Conservation (phyloP, 805 yeast species). For the Metschnikowia matae region DNA sequence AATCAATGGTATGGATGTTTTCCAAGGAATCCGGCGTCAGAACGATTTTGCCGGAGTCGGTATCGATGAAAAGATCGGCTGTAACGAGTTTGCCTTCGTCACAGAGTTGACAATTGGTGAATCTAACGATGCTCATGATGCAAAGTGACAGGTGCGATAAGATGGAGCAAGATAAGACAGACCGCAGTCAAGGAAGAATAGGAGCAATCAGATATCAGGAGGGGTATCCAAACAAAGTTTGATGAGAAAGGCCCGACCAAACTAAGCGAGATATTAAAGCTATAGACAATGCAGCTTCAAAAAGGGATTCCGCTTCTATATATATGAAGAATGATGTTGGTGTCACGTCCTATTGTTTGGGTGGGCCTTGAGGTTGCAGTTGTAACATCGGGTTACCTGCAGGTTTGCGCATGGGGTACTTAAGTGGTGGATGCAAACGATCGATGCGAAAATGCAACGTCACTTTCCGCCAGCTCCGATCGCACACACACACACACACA, state of each 20-base stretch:
- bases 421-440: not conserved
- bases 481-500: too few species aligned
- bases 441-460: slow-evolving; percentile 12
- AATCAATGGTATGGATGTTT: slow-evolving; percentile 32
- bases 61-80: slow-evolving; percentile 43
- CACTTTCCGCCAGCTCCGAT: slow-evolving; percentile 3
- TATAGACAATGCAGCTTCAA: not conserved
- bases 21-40: slow-evolving; percentile 17
- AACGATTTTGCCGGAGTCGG: slow-evolving; percentile 39
- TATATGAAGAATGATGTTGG: not conserved
- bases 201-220: not conserved
- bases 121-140: slow-evolving; percentile 20
- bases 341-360: slow-evolving; percentile 1
- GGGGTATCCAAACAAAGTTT: not conserved
- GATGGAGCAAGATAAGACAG: not conserved
- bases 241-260: not conserved
- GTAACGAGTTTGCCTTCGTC: slow-evolving; percentile 36
- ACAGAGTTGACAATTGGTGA: slow-evolving; percentile 41
- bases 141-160: not conserved
- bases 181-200: too few species aligned
- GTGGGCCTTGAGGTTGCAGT: slow-evolving; percentile 6
- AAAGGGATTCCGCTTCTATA: not conserved
- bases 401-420: not conserved
- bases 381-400: slow-evolving; percentile 6
- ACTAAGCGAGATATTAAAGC: too few species aligned